Conservation (phyloP, 225 moss, liverwort and hornwort species). For the Anthoceros angustus region DNA sequence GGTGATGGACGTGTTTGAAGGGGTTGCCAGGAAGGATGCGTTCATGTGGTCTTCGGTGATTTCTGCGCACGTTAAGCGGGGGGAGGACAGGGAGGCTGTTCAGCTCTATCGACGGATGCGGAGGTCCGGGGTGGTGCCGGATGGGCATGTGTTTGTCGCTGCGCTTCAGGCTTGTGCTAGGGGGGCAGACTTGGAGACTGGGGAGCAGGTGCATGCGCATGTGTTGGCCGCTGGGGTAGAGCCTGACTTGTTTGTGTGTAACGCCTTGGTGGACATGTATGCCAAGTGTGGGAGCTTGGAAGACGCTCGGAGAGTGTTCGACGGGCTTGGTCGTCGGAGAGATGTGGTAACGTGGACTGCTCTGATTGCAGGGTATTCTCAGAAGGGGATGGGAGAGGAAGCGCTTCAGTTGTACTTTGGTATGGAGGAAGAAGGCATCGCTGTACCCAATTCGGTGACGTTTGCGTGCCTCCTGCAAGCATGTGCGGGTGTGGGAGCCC, state of each 20-base stretch:
- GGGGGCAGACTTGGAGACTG: neutral
- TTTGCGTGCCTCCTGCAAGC: no score
- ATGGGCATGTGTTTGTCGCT: neutral
- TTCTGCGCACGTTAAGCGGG: slow-evolving; percentile 15
- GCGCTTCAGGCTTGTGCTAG: neutral
- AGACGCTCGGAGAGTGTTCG: neutral
- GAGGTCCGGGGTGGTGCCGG: neutral
- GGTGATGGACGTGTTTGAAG: no score
- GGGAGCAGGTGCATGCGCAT: neutral
- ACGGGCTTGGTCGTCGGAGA: neutral
- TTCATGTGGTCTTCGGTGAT: no score
- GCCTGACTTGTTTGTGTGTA: neutral
- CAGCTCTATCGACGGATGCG: neutral
- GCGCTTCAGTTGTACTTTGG: neutral
- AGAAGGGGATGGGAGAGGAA: neutral
- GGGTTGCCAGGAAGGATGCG: neutral
- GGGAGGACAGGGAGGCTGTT: slow-evolving; percentile 40
- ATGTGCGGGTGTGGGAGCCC: no score
- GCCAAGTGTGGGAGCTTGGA: neutral
- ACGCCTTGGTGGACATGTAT: neutral
- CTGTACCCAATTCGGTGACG: neutral
- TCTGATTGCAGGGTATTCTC: neutral
- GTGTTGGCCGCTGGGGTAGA: neutral
- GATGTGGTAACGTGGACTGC: neutral
- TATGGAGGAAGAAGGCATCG: neutral